Conservation (phyloP, 225 moss, liverwort and hornwort species). For the Thuidium tamariscinum region DNA sequence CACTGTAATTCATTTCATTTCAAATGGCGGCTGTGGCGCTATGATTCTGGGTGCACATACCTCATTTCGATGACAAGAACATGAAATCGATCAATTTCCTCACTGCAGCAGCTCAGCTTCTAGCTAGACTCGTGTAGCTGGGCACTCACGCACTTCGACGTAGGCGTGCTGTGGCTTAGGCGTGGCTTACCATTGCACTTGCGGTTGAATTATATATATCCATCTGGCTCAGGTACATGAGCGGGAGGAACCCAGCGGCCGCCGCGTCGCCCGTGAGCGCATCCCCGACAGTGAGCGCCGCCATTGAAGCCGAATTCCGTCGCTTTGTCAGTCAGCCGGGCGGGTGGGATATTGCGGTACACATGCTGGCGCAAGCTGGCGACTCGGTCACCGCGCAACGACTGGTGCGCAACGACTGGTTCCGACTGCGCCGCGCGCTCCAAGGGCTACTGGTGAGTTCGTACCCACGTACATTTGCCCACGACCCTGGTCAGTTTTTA, state of each 20-base stretch:
- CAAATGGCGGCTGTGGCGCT: too few relatives aligned
- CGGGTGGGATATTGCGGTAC: constrained; percentile 74
- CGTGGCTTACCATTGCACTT: background rate
- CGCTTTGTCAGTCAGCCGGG: constrained; percentile 20
- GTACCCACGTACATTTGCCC: background rate
- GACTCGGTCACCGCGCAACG: constrained; percentile 46
- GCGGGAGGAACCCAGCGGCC: constrained; percentile 12
- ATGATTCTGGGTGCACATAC: background rate
- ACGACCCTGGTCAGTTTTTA: background rate
- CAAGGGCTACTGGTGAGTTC: constrained; percentile 49
- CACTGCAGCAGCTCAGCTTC: background rate
- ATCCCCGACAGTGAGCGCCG: constrained; percentile 31
- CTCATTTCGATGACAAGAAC: background rate
- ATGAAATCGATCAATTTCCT: too few relatives aligned
- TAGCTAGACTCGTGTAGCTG: background rate
- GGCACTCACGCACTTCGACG: background rate
- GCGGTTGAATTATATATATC: background rate
- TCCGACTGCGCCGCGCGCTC: constrained; percentile 62
- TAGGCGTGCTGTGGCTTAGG: background rate
- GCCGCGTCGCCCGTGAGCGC: constrained; percentile 29
- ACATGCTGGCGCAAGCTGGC: constrained; percentile 57
- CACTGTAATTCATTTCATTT: background rate
- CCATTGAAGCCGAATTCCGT: constrained; percentile 36
- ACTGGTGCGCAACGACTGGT: constrained; percentile 74
- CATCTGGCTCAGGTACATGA: constrained; percentile 39